These are phyloP conservation scores for Licmophora abbreviata DNA, from an alignment of 108 stramenopile genomes.

Conservation along the genomic window DNA sequence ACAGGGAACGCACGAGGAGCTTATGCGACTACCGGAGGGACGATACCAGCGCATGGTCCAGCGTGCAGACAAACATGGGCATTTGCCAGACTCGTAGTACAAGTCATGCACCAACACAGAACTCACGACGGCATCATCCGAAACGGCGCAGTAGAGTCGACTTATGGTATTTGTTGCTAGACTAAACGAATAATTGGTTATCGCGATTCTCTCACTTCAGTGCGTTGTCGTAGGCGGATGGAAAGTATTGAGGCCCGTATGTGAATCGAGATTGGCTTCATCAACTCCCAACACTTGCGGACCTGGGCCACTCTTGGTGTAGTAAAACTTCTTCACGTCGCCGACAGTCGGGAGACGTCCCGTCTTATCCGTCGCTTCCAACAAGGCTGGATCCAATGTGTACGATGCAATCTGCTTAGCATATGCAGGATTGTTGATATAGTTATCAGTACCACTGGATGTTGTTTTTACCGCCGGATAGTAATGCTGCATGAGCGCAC, in stretches of 20 bases:
- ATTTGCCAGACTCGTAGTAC: constrained; percentile 7
- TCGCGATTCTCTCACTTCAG: neutral
- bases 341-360: constrained; percentile 41
- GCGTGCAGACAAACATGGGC: constrained; percentile 22
- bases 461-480: constrained; percentile 49
- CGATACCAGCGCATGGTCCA: constrained; percentile 28
- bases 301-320: constrained; percentile 72
- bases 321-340: constrained; percentile 79
- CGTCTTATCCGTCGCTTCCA: constrained; percentile 57
- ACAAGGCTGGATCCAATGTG: constrained; percentile 32
- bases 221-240: constrained; percentile 4
- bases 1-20: constrained; percentile 75
- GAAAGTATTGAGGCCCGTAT: constrained; percentile 40
- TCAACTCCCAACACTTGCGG: constrained; percentile 39
- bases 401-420: constrained; percentile 22
- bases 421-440: constrained; percentile 43
- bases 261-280: constrained; percentile 38
- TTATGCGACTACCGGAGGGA: constrained; percentile 29
- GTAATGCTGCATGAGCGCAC: constrained; percentile 67
- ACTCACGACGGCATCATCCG: too few relatives aligned
- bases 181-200: too few relatives aligned
- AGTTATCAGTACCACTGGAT: constrained; percentile 30
- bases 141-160: too few relatives aligned
- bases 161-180: too few relatives aligned
- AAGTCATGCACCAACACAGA: too few relatives aligned